Conservation (phyloP, 805 yeast genomes). For the Suhomyces sp. region DNA sequence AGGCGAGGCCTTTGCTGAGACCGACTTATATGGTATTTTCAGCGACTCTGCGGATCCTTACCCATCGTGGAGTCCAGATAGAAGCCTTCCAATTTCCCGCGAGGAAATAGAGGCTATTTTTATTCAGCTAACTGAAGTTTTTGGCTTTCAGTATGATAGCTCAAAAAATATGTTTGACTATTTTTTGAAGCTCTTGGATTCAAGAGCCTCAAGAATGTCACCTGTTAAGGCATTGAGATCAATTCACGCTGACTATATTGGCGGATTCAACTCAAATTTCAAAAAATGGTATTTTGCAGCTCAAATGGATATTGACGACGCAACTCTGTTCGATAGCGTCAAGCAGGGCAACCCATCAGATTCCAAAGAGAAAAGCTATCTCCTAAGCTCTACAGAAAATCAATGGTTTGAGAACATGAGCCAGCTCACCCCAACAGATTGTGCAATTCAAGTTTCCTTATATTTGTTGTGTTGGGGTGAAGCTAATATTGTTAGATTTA, state of each 20-base stretch:
- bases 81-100: constrained; percentile 46
- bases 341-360: constrained; percentile 17
- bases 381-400: constrained; percentile 37
- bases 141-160: constrained; percentile 70
- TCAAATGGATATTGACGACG: constrained; percentile 59
- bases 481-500: constrained; percentile 77
- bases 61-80: constrained; percentile 50
- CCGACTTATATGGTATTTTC: constrained; percentile 41
- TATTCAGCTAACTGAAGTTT: constrained; percentile 47
- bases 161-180: constrained; percentile 67
- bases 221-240: constrained; percentile 54
- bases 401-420: constrained; percentile 57
- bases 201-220: constrained; percentile 64
- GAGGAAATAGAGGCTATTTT: constrained; percentile 58
- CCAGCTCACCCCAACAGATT: constrained; percentile 48
- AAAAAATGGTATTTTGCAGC: constrained; percentile 78
- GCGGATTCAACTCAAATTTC: constrained; percentile 67
- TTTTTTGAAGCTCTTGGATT: constrained; percentile 58
- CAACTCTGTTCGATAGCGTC: constrained; percentile 34
- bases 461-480: constrained; percentile 87
- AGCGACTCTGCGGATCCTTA: constrained; percentile 48
- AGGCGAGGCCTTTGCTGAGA: constrained; percentile 39
- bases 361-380: constrained; percentile 9
- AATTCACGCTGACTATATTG: constrained; percentile 72
- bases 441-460: constrained; percentile 61